phyloP scores from a whole-genome alignment of 176 grass and related monocot genomes.

The Saccharum spontaneum region DNA sequence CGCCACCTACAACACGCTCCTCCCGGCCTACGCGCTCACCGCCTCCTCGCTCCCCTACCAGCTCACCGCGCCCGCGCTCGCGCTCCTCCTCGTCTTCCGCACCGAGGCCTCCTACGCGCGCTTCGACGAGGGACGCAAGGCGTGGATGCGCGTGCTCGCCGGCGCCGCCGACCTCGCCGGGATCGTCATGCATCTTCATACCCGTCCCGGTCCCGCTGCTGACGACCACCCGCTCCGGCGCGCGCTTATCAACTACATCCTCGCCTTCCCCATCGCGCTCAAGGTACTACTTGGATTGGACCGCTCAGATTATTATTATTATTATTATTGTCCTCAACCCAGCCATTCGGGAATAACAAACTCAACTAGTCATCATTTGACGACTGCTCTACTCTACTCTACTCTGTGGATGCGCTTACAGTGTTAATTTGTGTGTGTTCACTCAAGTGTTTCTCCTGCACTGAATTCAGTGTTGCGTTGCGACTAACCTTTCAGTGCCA shows the following conservation, averaged over 20 bases:
- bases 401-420: no score
- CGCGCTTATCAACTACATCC: constrained; percentile 73
- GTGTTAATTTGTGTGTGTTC: no score
- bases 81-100: constrained; percentile 90
- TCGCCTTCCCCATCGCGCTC: constrained; percentile 85
- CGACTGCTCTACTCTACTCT: no score
- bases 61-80: constrained; percentile 84
- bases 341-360: no score
- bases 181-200: constrained; percentile 40
- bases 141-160: constrained; percentile 74
- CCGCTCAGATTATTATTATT: no score
- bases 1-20: constrained; percentile 79
- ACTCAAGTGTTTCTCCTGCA: no score
- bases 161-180: constrained; percentile 65
- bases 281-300: constrained; percentile 59
- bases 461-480: background rate
- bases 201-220: background rate
- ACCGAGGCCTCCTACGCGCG: constrained; percentile 94
- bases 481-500: constrained; percentile 67
- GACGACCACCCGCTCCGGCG: background rate
- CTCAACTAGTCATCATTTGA: no score
- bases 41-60: constrained; percentile 78
- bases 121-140: constrained; percentile 81
- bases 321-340: no score
- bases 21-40: constrained; percentile 52